Evolutionary conservation across 2,329 filamentous ascomycete genomes (phyloP).

Genomic region (Phialophora verrucosa): DNA sequence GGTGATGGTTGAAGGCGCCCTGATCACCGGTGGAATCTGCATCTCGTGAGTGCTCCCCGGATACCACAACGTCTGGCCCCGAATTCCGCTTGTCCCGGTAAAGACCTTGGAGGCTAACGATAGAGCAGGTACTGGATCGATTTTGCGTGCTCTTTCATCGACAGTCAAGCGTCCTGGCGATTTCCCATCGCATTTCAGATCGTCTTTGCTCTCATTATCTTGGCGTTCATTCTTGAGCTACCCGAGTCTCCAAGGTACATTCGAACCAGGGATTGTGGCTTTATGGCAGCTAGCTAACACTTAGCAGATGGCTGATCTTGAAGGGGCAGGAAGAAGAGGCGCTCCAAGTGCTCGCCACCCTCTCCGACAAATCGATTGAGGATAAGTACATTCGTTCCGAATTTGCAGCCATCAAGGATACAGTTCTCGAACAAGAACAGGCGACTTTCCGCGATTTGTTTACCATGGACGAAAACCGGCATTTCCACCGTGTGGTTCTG

Average conservation of each 20-base stretch:
- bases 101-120: background rate
- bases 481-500: constrained; percentile 61
- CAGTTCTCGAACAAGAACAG: constrained; percentile 58
- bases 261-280: constrained; percentile 38
- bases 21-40: constrained; percentile 36
- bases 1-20: constrained; percentile 56
- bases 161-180: constrained; percentile 22
- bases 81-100: background rate
- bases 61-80: background rate
- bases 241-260: constrained; percentile 54
- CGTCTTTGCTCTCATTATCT: constrained; percentile 52
- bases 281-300: constrained; percentile 44
- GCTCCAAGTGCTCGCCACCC: constrained; percentile 59
- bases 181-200: constrained; percentile 33
- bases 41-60: background rate
- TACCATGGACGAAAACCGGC: constrained; percentile 62
- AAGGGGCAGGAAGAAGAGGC: constrained; percentile 43
- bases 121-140: constrained; percentile 19
- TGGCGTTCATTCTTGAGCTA: constrained; percentile 49
- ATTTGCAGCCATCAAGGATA: constrained; percentile 60
- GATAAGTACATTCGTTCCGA: constrained; percentile 54
- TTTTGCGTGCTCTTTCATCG: constrained; percentile 10
- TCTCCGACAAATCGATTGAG: constrained; percentile 55
- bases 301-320: constrained; percentile 40
- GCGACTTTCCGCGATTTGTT: constrained; percentile 63